Base-by-base conservation (phyloP, 148 eudicot genomes). In the Rhododendron vialii region DNA sequence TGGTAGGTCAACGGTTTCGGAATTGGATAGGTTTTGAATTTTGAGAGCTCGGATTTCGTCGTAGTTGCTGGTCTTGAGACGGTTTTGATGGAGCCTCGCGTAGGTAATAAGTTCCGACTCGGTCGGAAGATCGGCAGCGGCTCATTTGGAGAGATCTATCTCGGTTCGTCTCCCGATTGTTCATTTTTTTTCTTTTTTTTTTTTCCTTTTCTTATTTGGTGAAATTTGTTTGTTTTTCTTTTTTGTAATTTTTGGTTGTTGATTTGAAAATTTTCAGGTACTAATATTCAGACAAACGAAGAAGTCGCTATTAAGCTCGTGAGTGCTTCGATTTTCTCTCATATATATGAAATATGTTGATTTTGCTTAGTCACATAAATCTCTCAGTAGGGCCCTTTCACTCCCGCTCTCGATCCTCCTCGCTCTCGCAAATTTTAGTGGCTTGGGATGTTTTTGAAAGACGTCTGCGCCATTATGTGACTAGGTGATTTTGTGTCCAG, bases 301-400 rank as follows among this genome's bases (percentile, higher is more conserved):
- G 94, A 94, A 87, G 96, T 94, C 71, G 96, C 94, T 75, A 92
- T 94, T 80, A 94, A 94, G 91, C 95, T 94, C 82, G 98, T 94
- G 87, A 94, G 95, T 92, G 17, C 85, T 88, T 43, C 38, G 26
- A 33, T 80, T 86, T 50, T 78, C 7, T 22, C 55, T 30, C 26
- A 67, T 45, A 45, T 4, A 35, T 80, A 28, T 76, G 22, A 4
- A 4, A 48, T 26, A 47, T 53, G 13, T 4, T 41, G 28, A 63
- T 63, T 65, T 67, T 65, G 11, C 24, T 18, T 57, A 57, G 63
- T 57, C 63, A 4, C 24, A 18, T 57, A 18, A 57, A 2, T 20
- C 67, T 22, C 22, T 20, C 24, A 59, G 67, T 14, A 14, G 57
- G 57, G 17, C 17, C 17, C 11, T 51, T 51, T 3, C 18, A 14